Conservation (phyloP, 1,139 yeast genomes). For the Diutina catenulata region DNA sequence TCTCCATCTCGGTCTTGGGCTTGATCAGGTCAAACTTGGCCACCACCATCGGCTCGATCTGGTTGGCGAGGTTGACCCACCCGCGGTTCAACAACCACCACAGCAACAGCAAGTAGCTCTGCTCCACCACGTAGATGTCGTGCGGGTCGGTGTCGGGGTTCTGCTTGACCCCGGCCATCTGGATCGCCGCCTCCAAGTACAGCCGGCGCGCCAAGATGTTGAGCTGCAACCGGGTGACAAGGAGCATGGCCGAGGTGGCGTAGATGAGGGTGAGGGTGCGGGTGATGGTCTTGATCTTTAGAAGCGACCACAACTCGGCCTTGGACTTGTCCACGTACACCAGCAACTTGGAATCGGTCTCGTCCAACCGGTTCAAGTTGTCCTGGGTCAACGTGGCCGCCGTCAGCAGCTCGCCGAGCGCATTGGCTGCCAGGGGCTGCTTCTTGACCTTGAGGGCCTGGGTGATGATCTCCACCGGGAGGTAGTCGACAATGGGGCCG, state of each 20-base stretch:
- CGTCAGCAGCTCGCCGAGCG: conserved; percentile 16
- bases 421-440: conserved; percentile 13
- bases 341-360: conserved; percentile 19
- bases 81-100: conserved; percentile 95
- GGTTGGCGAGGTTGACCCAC: conserved; percentile 47
- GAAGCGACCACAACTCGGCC: conserved; percentile 74
- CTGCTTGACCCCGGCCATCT: conserved; percentile 34
- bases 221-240: conserved; percentile 75
- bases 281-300: conserved; percentile 65
- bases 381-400: conserved; percentile 22
- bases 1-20: conserved; percentile 60
- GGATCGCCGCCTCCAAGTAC: conserved; percentile 68
- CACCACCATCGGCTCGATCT: conserved; percentile 46
- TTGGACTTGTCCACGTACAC: conserved; percentile 38
- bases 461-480: conserved; percentile 68
- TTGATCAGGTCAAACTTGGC: conserved; percentile 51
- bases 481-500: conserved; percentile 46
- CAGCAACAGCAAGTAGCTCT: conserved; percentile 73
- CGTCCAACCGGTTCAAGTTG: conserved; percentile 15
- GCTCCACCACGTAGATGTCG: conserved; percentile 47
- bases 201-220: conserved; percentile 82
- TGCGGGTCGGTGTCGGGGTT: conserved; percentile 8
- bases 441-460: conserved; percentile 58
- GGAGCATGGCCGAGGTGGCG: conserved; percentile 53
- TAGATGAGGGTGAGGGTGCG: conserved; percentile 65